phyloP scores from a whole-genome alignment of 106 monocot genomes.

The Alisma plantagoaquatica region DNA sequence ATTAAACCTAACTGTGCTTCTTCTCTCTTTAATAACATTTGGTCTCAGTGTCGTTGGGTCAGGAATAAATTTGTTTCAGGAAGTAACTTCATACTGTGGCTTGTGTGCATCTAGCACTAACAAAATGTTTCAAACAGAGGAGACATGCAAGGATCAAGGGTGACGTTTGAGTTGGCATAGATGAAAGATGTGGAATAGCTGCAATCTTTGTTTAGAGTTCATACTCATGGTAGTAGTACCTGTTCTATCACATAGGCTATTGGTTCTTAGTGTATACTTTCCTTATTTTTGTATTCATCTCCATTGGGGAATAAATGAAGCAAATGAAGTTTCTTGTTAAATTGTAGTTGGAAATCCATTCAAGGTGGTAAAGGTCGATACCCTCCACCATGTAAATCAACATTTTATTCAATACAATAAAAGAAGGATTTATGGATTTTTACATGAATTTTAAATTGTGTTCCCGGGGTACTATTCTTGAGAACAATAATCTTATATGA shows the following conservation, averaged over 20 bases:
- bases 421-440: no score
- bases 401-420: no score
- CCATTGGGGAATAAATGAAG: no score
- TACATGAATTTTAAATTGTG: no score
- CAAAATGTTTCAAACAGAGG: slow-evolving; percentile 51
- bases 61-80: slow-evolving; percentile 65
- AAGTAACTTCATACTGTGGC: slow-evolving; percentile 53
- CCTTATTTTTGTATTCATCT: slow-evolving; percentile 55
- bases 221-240: slow-evolving; percentile 64
- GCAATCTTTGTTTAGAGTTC: slow-evolving; percentile 79
- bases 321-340: no score
- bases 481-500: no score
- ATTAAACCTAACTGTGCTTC: slow-evolving; percentile 65
- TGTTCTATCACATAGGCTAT: slow-evolving; percentile 60
- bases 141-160: slow-evolving; percentile 65
- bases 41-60: slow-evolving; percentile 71
- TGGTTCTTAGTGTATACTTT: slow-evolving; percentile 67
- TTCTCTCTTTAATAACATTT: slow-evolving; percentile 67
- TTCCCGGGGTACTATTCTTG: no score
- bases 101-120: slow-evolving; percentile 52
- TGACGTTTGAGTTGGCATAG: slow-evolving; percentile 84
- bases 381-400: no score
- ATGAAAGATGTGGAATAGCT: slow-evolving; percentile 83
- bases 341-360: no score
- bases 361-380: no score